Percentiles rank a stretch among this genome's conserved stretches.
These are phyloP conservation scores for Uronychia binucleata DNA, from an alignment of 73 alveolate genomes.

Conservation along the genomic window DNA sequence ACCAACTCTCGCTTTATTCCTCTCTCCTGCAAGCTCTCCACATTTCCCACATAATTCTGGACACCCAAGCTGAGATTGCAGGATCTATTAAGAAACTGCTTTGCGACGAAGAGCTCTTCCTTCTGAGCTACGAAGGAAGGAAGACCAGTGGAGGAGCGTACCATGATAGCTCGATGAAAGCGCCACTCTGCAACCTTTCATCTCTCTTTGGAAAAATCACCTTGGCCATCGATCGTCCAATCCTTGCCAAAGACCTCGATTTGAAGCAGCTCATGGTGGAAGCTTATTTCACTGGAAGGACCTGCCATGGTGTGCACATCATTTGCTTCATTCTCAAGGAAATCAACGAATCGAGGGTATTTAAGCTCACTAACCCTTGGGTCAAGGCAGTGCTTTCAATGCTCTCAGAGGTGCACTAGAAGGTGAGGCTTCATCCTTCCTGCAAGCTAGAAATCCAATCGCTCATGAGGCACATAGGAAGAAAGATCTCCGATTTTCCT, in stretches of 20 bases:
- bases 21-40: conserved; percentile 45
- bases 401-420: conserved; percentile 30
- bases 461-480: neutral
- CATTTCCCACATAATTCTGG: conserved; percentile 45
- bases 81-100: conserved; percentile 56
- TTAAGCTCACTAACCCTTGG: conserved; percentile 91
- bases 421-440: neutral
- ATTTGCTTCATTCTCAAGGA: conserved; percentile 84
- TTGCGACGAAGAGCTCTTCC: conserved; percentile 23
- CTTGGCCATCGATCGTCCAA: conserved; percentile 84
- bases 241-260: conserved; percentile 86
- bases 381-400: conserved; percentile 37
- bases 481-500: neutral
- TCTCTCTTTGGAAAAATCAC: conserved; percentile 88
- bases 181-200: conserved; percentile 75
- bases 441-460: neutral
- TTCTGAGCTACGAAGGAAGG: neutral
- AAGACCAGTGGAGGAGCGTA: neutral
- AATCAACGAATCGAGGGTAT: conserved; percentile 72
- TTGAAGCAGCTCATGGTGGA: conserved; percentile 80
- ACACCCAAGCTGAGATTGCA: conserved; percentile 55
- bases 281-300: conserved; percentile 68
- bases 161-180: conserved; percentile 1
- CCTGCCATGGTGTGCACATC: conserved; percentile 69
- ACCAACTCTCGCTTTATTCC: conserved; percentile 61